A percentile compares a stretch with the other conserved stretches of the same genome.
Conservation (phyloP, 106 monocot species). For the Chionographis japonica region DNA sequence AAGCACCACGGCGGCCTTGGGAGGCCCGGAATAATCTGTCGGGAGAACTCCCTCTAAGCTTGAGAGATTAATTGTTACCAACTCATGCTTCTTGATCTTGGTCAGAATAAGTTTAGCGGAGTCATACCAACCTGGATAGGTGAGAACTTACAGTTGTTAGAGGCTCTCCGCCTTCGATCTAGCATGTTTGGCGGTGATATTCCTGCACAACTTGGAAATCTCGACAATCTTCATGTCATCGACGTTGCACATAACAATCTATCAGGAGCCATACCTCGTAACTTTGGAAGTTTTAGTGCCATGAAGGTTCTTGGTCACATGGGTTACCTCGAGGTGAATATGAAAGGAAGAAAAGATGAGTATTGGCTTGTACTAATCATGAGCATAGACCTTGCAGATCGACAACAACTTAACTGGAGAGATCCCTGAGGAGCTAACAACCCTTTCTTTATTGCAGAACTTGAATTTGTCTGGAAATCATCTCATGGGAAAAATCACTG, state of each 20-base stretch:
- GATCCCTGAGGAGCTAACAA: constrained; percentile 9
- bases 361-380: neutral
- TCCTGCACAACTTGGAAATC: neutral
- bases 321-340: neutral
- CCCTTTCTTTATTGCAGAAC: neutral
- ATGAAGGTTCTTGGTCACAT: neutral
- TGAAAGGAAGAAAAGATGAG: constrained; percentile 3
- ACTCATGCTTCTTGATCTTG: neutral
- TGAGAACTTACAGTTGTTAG: neutral
- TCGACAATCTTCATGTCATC: neutral
- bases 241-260: neutral
- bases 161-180: neutral
- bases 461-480: constrained; percentile 22
- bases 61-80: no score
- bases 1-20: no score
- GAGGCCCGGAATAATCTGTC: no score
- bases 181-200: constrained; percentile 6
- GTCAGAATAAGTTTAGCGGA: neutral
- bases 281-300: neutral
- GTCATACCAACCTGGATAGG: neutral
- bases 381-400: constrained; percentile 12
- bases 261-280: constrained; percentile 1
- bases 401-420: constrained; percentile 2
- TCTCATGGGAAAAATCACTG: neutral
- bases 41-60: no score